Base-by-base conservation (phyloP, 2,329 filamentous ascomycete genomes). In the Talaromyces sp. region DNA sequence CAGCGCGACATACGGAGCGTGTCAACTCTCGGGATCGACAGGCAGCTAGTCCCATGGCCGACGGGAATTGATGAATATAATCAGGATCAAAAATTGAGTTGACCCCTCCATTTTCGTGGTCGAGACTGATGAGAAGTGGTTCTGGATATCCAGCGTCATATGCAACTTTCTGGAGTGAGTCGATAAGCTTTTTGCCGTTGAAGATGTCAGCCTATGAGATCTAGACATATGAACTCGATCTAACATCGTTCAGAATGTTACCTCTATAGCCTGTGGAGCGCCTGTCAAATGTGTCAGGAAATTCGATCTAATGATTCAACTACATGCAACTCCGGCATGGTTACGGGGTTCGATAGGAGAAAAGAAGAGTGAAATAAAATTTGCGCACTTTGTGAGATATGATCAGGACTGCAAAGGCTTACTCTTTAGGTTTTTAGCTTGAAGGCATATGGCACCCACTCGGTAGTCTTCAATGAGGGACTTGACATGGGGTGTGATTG, bases 101-200 rank as follows among this genome's bases (percentile, higher is more conserved):
- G 37, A 65, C 58, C 1, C 63, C 63, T 24, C 63, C 63, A 62
- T 65, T 65, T 56, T 65, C 63, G 27, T 65, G 63, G 31, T 65
- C 63, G 11, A 65, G 59, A 27, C 63, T 65, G 16, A 65, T 65
- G 31, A 65, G 63, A 13, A 65, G 41, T 31, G 63, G 63, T 19
- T 62, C 63, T 10, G 19, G 27, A 33, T 62, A 56, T 33, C 63
- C 63, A 8, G 63, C 63, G 16, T 62, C 63, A 22, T 62, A 62
- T 19, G 63, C 63, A 16, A 65, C 48, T 65, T 62, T 65, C 24
- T 65, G 63, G 3, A 65, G 58, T 9, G 63, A 65, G 24, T 16
- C 16, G 33, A 65, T 65, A 35, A 65, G 59, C 63, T 64, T 39
- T 39, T 47, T 13, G 39, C 24, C 16, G 45, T 31, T 5, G n/a